Evolutionary conservation across 169 alveolate genomes (phyloP).

Genomic region (Amoebophrya sp.): DNA sequence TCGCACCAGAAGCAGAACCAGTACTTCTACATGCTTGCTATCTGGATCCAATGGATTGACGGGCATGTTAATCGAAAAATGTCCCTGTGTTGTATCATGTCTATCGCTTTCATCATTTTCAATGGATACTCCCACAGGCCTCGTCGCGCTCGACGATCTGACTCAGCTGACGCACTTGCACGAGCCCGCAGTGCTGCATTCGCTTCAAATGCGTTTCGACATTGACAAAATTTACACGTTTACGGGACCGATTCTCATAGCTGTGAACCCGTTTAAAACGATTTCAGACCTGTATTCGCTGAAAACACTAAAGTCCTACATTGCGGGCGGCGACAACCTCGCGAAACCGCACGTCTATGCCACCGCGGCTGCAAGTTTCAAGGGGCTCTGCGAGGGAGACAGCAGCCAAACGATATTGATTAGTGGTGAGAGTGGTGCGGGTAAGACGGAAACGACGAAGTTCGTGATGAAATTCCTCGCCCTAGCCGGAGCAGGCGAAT

Average conservation of each 20-base stretch:
- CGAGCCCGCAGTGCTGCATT: conserved; percentile 84
- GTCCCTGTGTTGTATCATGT: too few species aligned
- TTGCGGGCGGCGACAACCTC: neutral
- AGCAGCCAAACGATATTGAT: conserved; percentile 76
- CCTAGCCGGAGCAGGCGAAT: conserved; percentile 61
- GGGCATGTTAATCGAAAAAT: too few species aligned
- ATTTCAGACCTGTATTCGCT: conserved; percentile 57
- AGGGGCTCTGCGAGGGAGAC: conserved; percentile 57
- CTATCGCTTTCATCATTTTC: too few species aligned
- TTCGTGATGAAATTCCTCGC: conserved; percentile 90
- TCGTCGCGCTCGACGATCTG: conserved; percentile 53
- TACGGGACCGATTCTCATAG: conserved; percentile 89
- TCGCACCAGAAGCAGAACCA: too few species aligned
- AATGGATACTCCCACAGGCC: too few species aligned
- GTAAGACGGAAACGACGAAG: conserved; percentile 98
- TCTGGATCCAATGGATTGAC: too few species aligned
- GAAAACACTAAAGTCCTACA: neutral
- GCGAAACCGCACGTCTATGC: conserved; percentile 86
- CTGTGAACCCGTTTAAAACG: conserved; percentile 89
- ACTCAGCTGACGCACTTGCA: conserved; percentile 75
- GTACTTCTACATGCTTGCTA: too few species aligned
- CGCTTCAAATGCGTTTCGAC: conserved; percentile 74
- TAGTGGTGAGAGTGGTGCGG: conserved; percentile 96
- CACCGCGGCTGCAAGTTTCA: conserved; percentile 84
- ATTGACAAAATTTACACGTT: conserved; percentile 83